Evolutionary conservation across 345 rosid species (phyloP).

Genomic region (Erodium maritimum): DNA sequence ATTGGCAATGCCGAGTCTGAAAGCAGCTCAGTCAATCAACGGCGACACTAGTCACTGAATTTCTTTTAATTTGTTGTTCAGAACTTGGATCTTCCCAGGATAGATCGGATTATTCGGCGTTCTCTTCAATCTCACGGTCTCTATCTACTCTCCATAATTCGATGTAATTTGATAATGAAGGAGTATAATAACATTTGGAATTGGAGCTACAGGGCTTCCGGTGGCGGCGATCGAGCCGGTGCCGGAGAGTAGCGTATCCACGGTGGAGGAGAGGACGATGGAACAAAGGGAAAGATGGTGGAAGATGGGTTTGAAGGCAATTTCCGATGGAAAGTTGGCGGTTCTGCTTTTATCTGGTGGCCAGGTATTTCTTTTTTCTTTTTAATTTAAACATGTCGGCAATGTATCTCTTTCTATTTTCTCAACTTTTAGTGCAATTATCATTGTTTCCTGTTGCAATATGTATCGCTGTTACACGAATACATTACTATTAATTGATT

Average conservation of each 20-base stretch:
- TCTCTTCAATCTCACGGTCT: conserved; percentile 89
- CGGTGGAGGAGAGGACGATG: conserved; percentile 62
- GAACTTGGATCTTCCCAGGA: conserved; percentile 86
- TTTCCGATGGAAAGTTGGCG: conserved; percentile 69
- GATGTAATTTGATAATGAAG: background rate
- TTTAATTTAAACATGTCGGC: background rate
- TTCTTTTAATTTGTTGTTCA: conserved; percentile 11
- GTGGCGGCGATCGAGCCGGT: conserved; percentile 81
- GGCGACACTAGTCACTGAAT: background rate
- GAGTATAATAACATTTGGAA: background rate
- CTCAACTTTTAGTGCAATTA: background rate
- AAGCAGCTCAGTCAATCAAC: background rate
- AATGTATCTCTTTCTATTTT: background rate
- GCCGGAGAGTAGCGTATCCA: conserved; percentile 69
- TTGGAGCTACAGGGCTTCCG: conserved; percentile 37
- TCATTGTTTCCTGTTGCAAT: background rate
- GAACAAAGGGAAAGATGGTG: conserved; percentile 89
- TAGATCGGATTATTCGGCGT: conserved; percentile 88
- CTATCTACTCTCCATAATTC: background rate
- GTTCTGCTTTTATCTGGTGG: conserved; percentile 85
- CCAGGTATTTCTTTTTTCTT: conserved; percentile 30
- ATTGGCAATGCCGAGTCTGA: background rate
- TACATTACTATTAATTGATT: background rate
- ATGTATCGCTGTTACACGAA: background rate
- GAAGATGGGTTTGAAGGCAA: conserved; percentile 86